Conservation (phyloP, 441 rosid genomes). For the Bruguiera hainesii region DNA sequence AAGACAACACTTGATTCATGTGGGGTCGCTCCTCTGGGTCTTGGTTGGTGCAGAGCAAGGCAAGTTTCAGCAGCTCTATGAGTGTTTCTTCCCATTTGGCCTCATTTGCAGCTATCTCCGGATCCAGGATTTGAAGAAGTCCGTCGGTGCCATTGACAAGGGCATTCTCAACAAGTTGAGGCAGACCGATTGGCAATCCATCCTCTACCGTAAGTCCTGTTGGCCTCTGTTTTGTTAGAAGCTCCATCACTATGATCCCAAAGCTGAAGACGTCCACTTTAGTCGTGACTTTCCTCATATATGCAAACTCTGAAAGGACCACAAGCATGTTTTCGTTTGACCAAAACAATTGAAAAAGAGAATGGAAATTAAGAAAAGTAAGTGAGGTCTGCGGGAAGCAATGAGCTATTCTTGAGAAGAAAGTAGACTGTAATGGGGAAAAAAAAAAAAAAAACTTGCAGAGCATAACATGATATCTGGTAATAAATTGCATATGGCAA, state of each 20-base stretch:
- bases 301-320: constrained; percentile 61
- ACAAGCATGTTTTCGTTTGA: background rate
- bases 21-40: constrained; percentile 63
- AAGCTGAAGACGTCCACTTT: constrained; percentile 89
- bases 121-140: constrained; percentile 54
- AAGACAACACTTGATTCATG: constrained; percentile 55
- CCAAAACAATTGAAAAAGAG: background rate
- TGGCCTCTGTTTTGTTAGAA: constrained; percentile 65
- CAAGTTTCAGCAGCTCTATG: constrained; percentile 47
- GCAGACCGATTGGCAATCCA: constrained; percentile 45
- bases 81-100: constrained; percentile 31
- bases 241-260: constrained; percentile 67
- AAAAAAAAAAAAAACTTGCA: background rate
- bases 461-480: too few species aligned
- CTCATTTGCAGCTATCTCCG: constrained; percentile 27
- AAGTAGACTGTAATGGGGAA: background rate
- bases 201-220: constrained; percentile 54
- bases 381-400: constrained; percentile 21
- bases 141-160: constrained; percentile 37
- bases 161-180: constrained; percentile 51
- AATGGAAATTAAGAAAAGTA: background rate
- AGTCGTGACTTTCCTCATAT: constrained; percentile 70
- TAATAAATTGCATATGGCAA: too few species aligned
- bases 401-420: background rate
- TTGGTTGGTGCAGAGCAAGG: constrained; percentile 52